Base-by-base conservation (phyloP, 1,284 basidiomycete species). In the Vanrija sp. region DNA sequence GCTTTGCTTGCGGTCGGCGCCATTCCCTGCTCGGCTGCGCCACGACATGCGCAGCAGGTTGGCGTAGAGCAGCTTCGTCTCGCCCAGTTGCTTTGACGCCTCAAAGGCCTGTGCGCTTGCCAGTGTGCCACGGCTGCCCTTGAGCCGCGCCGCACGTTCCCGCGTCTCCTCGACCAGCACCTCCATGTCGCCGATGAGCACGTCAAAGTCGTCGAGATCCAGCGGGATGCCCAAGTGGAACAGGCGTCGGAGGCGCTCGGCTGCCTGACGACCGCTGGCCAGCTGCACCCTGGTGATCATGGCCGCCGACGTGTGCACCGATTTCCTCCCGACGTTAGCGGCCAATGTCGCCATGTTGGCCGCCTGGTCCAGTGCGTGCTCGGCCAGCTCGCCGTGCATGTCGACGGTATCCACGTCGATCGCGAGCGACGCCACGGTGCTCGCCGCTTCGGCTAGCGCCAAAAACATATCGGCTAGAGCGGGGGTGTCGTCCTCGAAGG, bases 361-460 rank as follows among this genome's bases (percentile, higher is more conserved):
- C 12, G 74, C 73, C 55, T 75, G 73, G 49, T 75, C 73, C 9
- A 75, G 63, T 14, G 74, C 72, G 47, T 73, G 68, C 51, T 74
- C 74, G 38, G 72, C 67, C 5, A 76, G 58, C 52, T 72, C 72
- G 52, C 71, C 57, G 45, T 73, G 65, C 10, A 48, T 42, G 15
- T 76, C 72, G 18, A 72, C 72, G 3, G 61, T 60, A n/a, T 57
- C 53, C 23, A 66, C 42, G 43, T 71, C 71, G n/a, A 43, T 48
- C 15, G 68, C 64, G 28, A 68, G 62, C 6, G 61, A 52, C 1
- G 67, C 66, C 21, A 71, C 70, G 25, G 58, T 58, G 42, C 69
- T 61, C 2, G 70, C 71, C 1, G 67, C 66, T 16, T 65, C 61
- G 3, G 68, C 62, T 3, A 72, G 67, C 3, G 62, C 59, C 25